Base-by-base conservation (phyloP, 2,329 filamentous ascomycete species). In the Knoxdaviesia capensis region DNA sequence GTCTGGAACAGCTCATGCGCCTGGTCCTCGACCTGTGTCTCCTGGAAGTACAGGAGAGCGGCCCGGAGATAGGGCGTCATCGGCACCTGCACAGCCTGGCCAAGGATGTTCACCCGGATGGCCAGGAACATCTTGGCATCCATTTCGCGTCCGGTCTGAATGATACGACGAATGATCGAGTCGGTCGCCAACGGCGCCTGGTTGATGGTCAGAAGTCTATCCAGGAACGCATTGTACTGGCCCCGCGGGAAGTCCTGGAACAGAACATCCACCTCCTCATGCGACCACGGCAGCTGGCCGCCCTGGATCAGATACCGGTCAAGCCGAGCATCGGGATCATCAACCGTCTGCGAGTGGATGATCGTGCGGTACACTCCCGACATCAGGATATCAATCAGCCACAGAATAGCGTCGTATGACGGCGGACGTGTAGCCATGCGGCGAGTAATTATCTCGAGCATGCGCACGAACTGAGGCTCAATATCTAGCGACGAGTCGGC, bases 131-230 rank as follows among this genome's bases (percentile, higher is more conserved):
- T 60, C 38, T 63, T 59, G 0, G 58, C 40, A 37, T 74, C 71
- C 54, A 75, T 64, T 6, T 59, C 50, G 1, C 60, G 55, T 43
- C 69, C 66, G 20, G 68, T 59, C n/a, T 60, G 56, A 36, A 81
- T 57, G 34, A 85, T 61, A 4, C 65, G 60, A 34, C 56, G 57
- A 40, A 86, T 53, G 41, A 86, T 78, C 8, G 57, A 59, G 40
- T 68, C 62, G 2, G 69, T 73, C 3, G 62, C 61, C 2, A 52
- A 47, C 0, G 57, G 55, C 42, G 74, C 75, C 51, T 77, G 70
- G 47, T 77, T 68, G 40, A 80, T 63, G 20, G 63, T 61, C 31
- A 86, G 62, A 30, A 86, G 62, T 53, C 80, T 83, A 51, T 76
- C 73, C 29, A 79, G 54, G 41, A 80, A 73, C n/a, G 74, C 59